These are phyloP conservation scores for Inga laurina DNA, from an alignment of 306 rosid species.

Conservation along the genomic window DNA sequence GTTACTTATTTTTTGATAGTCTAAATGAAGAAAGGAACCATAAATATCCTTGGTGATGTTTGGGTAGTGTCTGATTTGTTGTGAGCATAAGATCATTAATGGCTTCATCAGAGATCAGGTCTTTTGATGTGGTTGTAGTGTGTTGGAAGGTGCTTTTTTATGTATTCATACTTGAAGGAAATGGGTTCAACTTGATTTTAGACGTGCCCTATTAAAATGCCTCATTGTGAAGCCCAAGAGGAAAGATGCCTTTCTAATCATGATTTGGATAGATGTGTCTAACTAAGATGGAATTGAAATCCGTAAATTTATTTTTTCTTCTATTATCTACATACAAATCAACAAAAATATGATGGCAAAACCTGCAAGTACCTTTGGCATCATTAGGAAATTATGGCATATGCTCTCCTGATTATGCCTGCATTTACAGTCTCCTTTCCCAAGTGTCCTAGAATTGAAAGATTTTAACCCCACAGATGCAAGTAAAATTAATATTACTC, in stretches of 20 bases:
- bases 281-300: conserved; percentile 20
- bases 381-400: background rate
- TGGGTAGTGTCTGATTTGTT: conserved; percentile 33
- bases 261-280: conserved; percentile 10
- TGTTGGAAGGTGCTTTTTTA: conserved; percentile 22
- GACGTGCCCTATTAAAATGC: conserved; percentile 1
- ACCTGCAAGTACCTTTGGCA: conserved; percentile 4
- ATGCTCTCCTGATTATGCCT: conserved; percentile 15
- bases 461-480: conserved; percentile 9
- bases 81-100: conserved; percentile 15
- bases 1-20: background rate
- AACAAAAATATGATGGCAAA: conserved; percentile 24
- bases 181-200: conserved; percentile 16
- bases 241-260: conserved; percentile 21
- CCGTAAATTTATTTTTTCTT: conserved; percentile 4
- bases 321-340: background rate
- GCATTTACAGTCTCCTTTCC: background rate
- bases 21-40: background rate
- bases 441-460: conserved; percentile 16
- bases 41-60: conserved; percentile 7
- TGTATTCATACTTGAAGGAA: conserved; percentile 15
- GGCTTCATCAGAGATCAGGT: conserved; percentile 21
- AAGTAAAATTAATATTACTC: conserved; percentile 15
- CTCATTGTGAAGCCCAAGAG: conserved; percentile 19
- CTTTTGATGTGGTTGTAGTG: conserved; percentile 13